phyloP scores from a whole-genome alignment of 805 yeast species.

The Starmerella riodocensis region DNA sequence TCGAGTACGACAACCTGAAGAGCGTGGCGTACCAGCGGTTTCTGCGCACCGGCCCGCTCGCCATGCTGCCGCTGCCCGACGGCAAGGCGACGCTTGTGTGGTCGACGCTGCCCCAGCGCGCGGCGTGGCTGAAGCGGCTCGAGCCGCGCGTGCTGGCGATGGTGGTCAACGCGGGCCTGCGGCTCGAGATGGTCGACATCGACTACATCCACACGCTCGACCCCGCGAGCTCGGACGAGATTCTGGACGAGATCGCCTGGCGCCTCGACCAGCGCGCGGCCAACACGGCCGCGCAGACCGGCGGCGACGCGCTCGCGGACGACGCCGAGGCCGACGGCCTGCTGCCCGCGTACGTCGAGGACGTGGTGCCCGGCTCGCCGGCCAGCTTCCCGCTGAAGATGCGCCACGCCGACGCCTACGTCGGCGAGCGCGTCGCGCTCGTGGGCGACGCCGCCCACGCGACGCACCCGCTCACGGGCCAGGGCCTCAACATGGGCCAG shows the following conservation, averaged over 20 bases:
- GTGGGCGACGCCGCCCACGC: slow-evolving; percentile 98
- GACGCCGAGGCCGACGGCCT: slow-evolving; percentile 51
- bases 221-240: slow-evolving; percentile 29
- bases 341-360: slow-evolving; percentile 54
- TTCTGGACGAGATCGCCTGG: slow-evolving; percentile 62
- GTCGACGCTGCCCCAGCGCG: slow-evolving; percentile 70
- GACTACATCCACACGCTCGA: slow-evolving; percentile 45
- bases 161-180: slow-evolving; percentile 74
- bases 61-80: slow-evolving; percentile 76
- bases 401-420: slow-evolving; percentile 83
- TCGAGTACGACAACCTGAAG: slow-evolving; percentile 58
- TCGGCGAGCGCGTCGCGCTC: slow-evolving; percentile 73
- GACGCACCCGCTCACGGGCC: slow-evolving; percentile 95
- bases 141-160: slow-evolving; percentile 51
- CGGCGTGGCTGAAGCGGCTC: slow-evolving; percentile 46
- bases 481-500: slow-evolving; percentile 96
- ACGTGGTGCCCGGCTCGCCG: slow-evolving; percentile 49
- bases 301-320: slow-evolving; percentile 32
- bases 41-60: slow-evolving; percentile 82
- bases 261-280: slow-evolving; percentile 38
- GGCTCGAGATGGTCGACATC: slow-evolving; percentile 66
- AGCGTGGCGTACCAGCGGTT: slow-evolving; percentile 88
- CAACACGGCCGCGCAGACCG: slow-evolving; percentile 34
- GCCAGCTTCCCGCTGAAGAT: slow-evolving; percentile 81
- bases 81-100: slow-evolving; percentile 86